Conservation (phyloP, 257 asterid genomes). For the Plantago ovata region DNA sequence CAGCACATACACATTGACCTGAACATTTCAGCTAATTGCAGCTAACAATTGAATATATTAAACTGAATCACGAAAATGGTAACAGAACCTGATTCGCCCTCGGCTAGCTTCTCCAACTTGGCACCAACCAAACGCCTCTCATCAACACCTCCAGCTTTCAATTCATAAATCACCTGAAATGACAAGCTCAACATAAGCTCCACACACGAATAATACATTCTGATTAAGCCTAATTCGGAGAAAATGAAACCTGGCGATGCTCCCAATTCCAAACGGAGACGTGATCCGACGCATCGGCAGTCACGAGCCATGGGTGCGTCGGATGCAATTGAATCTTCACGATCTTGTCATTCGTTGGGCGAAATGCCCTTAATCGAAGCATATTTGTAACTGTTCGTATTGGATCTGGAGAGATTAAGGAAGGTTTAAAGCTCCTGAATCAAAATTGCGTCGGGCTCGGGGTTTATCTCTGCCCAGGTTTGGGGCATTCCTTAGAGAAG, state of each 20-base stretch:
- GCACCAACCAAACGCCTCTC: conserved; percentile 99
- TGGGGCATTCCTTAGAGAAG: background rate
- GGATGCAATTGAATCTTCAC: conserved; percentile 97
- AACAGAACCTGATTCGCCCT: conserved; percentile 79
- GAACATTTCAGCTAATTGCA: too few relatives aligned
- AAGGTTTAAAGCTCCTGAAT: conserved; percentile 16
- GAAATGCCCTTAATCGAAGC: conserved; percentile 85
- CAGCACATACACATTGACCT: conserved; percentile 5
- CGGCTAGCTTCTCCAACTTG: conserved; percentile 92
- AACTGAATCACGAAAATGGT: conserved; percentile 1
- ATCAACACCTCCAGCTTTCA: conserved; percentile 98
- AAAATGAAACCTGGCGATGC: conserved; percentile 75
- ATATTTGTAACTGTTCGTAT: conserved; percentile 24
- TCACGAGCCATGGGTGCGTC: conserved; percentile 98
- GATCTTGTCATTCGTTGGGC: conserved; percentile 93
- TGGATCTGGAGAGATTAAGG: conserved; percentile 18
- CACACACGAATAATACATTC: background rate
- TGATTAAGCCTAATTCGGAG: background rate
- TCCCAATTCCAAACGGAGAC: conserved; percentile 99
- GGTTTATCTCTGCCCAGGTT: background rate
- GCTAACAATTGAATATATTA: background rate
- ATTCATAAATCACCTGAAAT: conserved; percentile 81
- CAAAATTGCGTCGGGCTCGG: conserved; percentile 13
- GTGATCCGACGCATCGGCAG: conserved; percentile 97
- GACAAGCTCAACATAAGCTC: conserved; percentile 7